Evolutionary conservation across 2,329 filamentous ascomycete genomes (phyloP).

Genomic region (Parascedosporium putredinis): DNA sequence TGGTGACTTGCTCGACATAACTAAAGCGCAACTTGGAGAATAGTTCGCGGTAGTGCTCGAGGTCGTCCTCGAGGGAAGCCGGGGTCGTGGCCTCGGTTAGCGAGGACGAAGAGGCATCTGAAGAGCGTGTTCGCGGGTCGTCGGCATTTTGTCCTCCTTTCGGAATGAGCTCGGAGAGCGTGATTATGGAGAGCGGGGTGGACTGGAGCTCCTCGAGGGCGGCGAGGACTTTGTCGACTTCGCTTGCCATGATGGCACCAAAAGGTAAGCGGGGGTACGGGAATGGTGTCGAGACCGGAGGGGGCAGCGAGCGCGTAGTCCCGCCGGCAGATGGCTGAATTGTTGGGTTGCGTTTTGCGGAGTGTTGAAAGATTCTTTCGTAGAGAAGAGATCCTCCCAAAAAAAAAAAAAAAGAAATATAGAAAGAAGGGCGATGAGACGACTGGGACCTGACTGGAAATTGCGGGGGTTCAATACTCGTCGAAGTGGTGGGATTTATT

Average conservation of each 20-base stretch:
- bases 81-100: constrained; percentile 59
- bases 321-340: neutral
- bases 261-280: too few relatives aligned
- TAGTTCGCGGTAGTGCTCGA: constrained; percentile 85
- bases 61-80: constrained; percentile 68
- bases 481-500: constrained; percentile 21
- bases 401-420: too few relatives aligned
- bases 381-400: too few relatives aligned
- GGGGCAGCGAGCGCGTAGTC: neutral
- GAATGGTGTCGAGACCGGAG: neutral
- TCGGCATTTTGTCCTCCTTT: constrained; percentile 16
- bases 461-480: neutral
- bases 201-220: constrained; percentile 43
- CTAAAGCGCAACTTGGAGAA: constrained; percentile 95
- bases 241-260: constrained; percentile 12
- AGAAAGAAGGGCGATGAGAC: too few relatives aligned
- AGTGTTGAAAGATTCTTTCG: too few relatives aligned
- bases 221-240: constrained; percentile 31
- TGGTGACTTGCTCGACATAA: constrained; percentile 96
- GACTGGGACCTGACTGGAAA: too few relatives aligned
- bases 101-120: constrained; percentile 58
- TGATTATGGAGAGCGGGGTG: constrained; percentile 59
- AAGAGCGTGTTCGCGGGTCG: constrained; percentile 44
- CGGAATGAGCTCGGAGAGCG: constrained; percentile 61
- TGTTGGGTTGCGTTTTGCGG: too few relatives aligned